phyloP scores from a whole-genome alignment of 129 eudicot species.

The Flaveria linearis region DNA sequence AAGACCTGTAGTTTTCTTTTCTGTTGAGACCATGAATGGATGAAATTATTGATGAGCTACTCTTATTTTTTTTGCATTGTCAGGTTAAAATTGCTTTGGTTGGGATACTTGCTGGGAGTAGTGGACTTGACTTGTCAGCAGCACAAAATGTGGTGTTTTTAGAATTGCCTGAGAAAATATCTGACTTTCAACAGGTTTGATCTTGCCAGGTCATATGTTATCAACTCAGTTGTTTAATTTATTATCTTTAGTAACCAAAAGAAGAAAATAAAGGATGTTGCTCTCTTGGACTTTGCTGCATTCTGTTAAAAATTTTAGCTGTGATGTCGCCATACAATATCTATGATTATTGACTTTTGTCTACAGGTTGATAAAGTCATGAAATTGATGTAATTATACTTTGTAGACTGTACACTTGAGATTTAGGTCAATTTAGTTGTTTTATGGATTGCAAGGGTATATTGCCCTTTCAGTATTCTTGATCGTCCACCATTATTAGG shows the following conservation, averaged over 20 bases:
- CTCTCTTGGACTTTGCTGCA: conserved; percentile 15
- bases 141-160: conserved; percentile 88
- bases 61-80: conserved; percentile 3
- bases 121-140: conserved; percentile 80
- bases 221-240: neutral
- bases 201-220: conserved; percentile 17
- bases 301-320: conserved; percentile 1
- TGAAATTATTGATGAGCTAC: neutral
- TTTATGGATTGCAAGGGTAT: neutral
- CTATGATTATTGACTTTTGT: conserved; percentile 1
- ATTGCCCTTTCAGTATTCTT: conserved; percentile 5
- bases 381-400: conserved; percentile 7
- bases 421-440: conserved; percentile 10
- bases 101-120: conserved; percentile 86
- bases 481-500: neutral
- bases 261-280: conserved; percentile 20
- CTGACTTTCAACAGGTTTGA: conserved; percentile 74
- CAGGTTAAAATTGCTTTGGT: conserved; percentile 92
- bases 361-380: neutral
- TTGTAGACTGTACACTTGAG: neutral
- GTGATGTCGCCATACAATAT: neutral
- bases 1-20: neutral
- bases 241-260: conserved; percentile 10
- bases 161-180: conserved; percentile 76
- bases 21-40: neutral